Base-by-base conservation (phyloP, 106 monocot genomes). In the Dendrobium officinale region DNA sequence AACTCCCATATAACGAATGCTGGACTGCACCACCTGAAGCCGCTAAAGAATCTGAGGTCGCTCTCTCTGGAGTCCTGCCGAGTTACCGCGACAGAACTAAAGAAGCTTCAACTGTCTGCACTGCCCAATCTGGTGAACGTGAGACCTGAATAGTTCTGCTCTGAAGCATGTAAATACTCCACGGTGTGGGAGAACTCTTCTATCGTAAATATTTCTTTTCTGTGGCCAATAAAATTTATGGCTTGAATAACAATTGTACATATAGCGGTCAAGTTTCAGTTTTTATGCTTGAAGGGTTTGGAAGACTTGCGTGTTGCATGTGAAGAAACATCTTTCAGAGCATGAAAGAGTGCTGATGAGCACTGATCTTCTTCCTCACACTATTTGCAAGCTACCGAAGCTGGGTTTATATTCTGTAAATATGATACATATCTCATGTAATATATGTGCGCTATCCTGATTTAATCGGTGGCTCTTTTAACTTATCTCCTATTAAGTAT, bases 61-160 rank as follows among this genome's bases (percentile, higher is more conserved):
- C 88, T 99, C 7, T 83, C 91, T 16, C 91, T 99, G 41, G 99
- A 95, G 78, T 88, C 91, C 18, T 91, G 95, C 99, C 91, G 88
- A 67, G 99, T 99, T 2, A 93, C 99, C n/a, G 88, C 93, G 16
- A 83, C 84, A 0, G 99, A 99, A 80, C 77, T 99, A 72, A 99
- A 99, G 86, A 99, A 99, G 85, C 89, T 99, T 72, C 99, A 91
- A 72, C 78, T 95, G 61, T 80, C 93, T 78, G 88, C 99, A 8
- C 95, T 99, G 49, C 95, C 99, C 0, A 93, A 91, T 78, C 90
- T 99, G 73, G 81, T 95, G 1, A 99, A 81, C 22, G 80, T 91
- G 48, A 83, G 95, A 68, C 99, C 99, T 0, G 90, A 90, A 80
- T 93, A 33, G 11, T 8, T 44, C 74, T 42, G 40, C 43, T 74